Conservation (phyloP, 1,284 basidiomycete species). For the Rhodotorula sp. region DNA sequence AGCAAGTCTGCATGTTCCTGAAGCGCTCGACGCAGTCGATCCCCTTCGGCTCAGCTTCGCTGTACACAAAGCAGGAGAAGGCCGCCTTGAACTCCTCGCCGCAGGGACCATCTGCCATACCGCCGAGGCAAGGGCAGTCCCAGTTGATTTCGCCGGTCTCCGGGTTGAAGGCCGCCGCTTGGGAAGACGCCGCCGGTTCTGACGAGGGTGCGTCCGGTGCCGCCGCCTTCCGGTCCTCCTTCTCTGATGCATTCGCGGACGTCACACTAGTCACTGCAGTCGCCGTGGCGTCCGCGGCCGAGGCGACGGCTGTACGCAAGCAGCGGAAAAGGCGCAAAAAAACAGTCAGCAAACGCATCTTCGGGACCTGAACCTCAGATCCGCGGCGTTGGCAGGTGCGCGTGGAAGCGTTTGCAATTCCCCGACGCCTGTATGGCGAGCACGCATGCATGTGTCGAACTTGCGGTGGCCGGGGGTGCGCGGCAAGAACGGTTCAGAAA, state of each 20-base stretch:
- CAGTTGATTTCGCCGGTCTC: slow-evolving; percentile 97
- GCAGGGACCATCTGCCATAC: slow-evolving; percentile 97
- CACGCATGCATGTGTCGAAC: neutral
- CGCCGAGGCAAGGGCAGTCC: slow-evolving; percentile 96
- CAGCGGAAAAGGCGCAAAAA: too few species aligned
- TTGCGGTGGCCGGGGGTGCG: neutral
- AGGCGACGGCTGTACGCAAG: too few species aligned
- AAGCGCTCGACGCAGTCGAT: slow-evolving; percentile 98
- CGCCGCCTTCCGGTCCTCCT: too few species aligned
- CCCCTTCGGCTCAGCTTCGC: slow-evolving; percentile 93
- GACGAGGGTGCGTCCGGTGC: too few species aligned
- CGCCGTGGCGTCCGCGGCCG: too few species aligned
- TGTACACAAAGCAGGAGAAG: slow-evolving; percentile 95
- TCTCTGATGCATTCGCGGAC: too few species aligned
- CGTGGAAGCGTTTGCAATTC: too few species aligned
- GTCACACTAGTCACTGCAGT: too few species aligned
- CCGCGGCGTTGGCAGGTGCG: neutral
- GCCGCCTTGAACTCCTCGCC: slow-evolving; percentile 91
- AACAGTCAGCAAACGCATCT: neutral
- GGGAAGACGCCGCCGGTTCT: slow-evolving; percentile 9
- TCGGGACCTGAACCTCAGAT: neutral
- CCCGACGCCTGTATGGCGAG: neutral
- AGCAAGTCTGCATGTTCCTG: slow-evolving; percentile 97
- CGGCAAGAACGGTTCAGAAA: too few species aligned
- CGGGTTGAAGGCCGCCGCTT: slow-evolving; percentile 66